Conservation (phyloP, 164 flowering plant genomes). For the Echeveria elegans region DNA sequence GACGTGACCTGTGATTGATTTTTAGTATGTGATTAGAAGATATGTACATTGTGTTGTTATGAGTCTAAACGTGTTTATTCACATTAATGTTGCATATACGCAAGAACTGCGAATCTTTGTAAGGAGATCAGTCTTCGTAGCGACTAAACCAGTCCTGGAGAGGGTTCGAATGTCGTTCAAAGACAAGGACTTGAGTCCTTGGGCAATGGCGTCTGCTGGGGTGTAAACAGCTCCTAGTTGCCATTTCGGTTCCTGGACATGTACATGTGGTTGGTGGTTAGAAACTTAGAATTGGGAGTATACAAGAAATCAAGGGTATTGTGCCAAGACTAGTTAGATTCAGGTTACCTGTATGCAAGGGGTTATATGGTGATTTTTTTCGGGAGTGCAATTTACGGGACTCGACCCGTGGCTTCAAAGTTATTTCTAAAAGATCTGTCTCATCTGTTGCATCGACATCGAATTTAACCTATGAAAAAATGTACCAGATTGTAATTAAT, state of each 20-base stretch:
- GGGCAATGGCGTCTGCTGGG: constrained; percentile 87
- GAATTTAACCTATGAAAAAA: constrained; percentile 60
- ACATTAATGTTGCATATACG: not conserved
- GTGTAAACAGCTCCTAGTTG: constrained; percentile 72
- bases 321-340: not conserved
- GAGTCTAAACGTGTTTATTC: not conserved
- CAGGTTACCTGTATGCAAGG: constrained; percentile 80
- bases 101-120: not conserved
- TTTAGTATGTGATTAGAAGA: not conserved
- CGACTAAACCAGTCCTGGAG: constrained; percentile 56
- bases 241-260: constrained; percentile 69
- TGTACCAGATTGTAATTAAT: not conserved
- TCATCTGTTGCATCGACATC: constrained; percentile 75
- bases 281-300: not conserved
- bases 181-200: constrained; percentile 54
- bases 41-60: not conserved
- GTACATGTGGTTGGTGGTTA: constrained; percentile 2
- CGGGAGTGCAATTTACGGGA: constrained; percentile 61
- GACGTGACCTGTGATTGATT: not conserved
- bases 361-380: constrained; percentile 85
- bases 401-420: constrained; percentile 64
- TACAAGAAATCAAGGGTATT: not conserved
- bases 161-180: constrained; percentile 64
- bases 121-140: constrained; percentile 19
- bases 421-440: constrained; percentile 73